Conservation (phyloP, 352 stramenopile genomes). For the Phytophthora sp. region DNA sequence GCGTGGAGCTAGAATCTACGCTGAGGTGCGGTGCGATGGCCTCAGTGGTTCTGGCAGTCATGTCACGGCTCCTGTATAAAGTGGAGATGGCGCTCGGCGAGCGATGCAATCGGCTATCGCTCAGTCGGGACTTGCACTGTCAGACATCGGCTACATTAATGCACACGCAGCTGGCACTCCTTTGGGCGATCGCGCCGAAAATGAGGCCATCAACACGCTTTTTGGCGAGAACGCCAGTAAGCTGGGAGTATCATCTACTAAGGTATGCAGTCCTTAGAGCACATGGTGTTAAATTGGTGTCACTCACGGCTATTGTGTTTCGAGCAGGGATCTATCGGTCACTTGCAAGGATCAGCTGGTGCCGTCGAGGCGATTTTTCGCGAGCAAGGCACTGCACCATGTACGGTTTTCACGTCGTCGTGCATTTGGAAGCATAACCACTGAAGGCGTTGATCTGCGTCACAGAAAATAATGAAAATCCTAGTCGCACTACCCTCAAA, state of each 20-base stretch:
- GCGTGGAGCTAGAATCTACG: constrained; percentile 92
- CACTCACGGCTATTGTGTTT: too few relatives aligned
- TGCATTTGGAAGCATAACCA: too few relatives aligned
- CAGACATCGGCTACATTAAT: constrained; percentile 97
- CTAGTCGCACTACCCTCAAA: too few relatives aligned
- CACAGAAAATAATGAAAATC: too few relatives aligned
- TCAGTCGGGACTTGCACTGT: constrained; percentile 62
- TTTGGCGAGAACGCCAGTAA: constrained; percentile 56
- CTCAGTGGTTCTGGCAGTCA: constrained; percentile 96
- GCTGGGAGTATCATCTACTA: constrained; percentile 77
- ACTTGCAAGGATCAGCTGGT: constrained; percentile 95
- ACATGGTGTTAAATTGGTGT: too few relatives aligned
- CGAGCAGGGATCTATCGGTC: constrained; percentile 82
- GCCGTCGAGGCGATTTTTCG: constrained; percentile 95
- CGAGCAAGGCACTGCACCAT: constrained; percentile 90
- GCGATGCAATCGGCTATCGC: constrained; percentile 92
- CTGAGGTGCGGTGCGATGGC: constrained; percentile 94
- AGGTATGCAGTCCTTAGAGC: constrained; percentile 34
- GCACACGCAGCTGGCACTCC: constrained; percentile 97
- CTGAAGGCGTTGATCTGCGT: too few relatives aligned
- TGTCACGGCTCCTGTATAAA: constrained; percentile 68
- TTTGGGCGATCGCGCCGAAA: constrained; percentile 95
- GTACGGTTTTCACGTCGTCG: too few relatives aligned
- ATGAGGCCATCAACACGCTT: constrained; percentile 86
- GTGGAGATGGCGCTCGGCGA: constrained; percentile 58